Evolutionary conservation across 169 alveolate species (phyloP), one percentile per base, ranked within the genome.

Genomic region (Plasmodium knowlesi): DNA sequence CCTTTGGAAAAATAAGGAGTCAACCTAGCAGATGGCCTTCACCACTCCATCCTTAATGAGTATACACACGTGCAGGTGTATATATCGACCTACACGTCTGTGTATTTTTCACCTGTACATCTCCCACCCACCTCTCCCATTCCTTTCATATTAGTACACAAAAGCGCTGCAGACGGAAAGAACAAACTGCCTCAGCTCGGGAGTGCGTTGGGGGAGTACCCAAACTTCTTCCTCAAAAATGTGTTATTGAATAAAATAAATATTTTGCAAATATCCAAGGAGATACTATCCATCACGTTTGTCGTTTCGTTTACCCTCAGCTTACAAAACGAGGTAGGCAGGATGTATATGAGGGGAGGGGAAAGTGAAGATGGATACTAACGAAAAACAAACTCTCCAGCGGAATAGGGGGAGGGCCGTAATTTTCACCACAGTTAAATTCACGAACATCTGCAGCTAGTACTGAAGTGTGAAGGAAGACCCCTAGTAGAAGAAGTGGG

Each of bases 211-310:
- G 54, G 14, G 46, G 54, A 53, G 32, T 88, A 88, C 54, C 34
- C 71, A 28, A 79, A 61, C 72, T 88, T 88, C 34, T 50, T 88
- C 46, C 30, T 88, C 50, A 88, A 88, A 79, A 88, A 61, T 53
- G 50, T 88, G 1, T 43, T 57, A 30, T n/a, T 88, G n/a, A 88
- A 88, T 32, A 88, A 88, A 88, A 57, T 88, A 57, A 37, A 80
- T 25, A 88, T 88, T 50, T 57, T 88, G 25, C 94, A 88, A 88
- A 79, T 61, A 41, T 88, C 94, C 14, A 88, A 88, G 57, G 94
- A 88, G 22, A 88, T 88, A 22, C 34, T 88, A 28, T 57, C 88
- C 61, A 43, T 88, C 14, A 88, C 80, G 16, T 88, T 88, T 61
- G 72, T 41, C 71, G 94, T 79, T 54, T 88, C 88, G 16, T 61